Evolutionary conservation across 2,329 filamentous ascomycete genomes (phyloP).

Genomic region (Botrytis fragariae): DNA sequence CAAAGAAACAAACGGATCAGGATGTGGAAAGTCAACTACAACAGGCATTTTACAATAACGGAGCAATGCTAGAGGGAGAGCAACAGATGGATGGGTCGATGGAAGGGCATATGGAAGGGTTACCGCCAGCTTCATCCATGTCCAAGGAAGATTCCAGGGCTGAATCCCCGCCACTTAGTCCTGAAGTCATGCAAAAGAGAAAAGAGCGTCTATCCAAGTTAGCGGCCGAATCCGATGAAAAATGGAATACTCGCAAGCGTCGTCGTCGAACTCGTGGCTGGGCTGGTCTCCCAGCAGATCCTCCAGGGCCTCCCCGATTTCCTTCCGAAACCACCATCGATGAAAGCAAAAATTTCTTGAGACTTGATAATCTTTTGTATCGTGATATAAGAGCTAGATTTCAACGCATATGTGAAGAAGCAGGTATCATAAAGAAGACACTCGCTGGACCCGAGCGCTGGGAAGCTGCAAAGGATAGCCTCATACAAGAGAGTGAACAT

Average conservation of each 20-base stretch:
- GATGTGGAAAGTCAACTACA: constrained; percentile 39
- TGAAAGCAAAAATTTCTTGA: constrained; percentile 69
- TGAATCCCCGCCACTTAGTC: constrained; percentile 41
- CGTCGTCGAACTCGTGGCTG: constrained; percentile 67
- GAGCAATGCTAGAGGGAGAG: constrained; percentile 33
- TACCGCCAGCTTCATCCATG: constrained; percentile 23
- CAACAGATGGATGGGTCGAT: constrained; percentile 33
- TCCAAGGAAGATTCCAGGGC: constrained; percentile 21
- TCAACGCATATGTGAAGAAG: constrained; percentile 65
- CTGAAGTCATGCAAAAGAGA: constrained; percentile 51
- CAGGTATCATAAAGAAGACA: constrained; percentile 72
- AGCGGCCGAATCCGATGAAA: constrained; percentile 59
- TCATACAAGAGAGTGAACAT: constrained; percentile 63
- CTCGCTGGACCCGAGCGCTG: constrained; percentile 69
- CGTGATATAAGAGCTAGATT: constrained; percentile 64
- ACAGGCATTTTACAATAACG: constrained; percentile 38
- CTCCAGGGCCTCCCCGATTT: constrained; percentile 67
- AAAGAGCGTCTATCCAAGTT: constrained; percentile 53
- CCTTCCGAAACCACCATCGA: constrained; percentile 81
- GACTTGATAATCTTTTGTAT: constrained; percentile 63
- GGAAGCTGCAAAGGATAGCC: constrained; percentile 65
- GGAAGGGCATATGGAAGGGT: constrained; percentile 29
- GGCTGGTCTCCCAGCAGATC: constrained; percentile 65
- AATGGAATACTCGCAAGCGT: constrained; percentile 62
- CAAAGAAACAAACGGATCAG: constrained; percentile 40